Evolutionary conservation across 1,284 basidiomycete genomes (phyloP), one percentile per base, ranked within the genome.

Genomic region (Apiotrichum mycotoxinovorans): DNA sequence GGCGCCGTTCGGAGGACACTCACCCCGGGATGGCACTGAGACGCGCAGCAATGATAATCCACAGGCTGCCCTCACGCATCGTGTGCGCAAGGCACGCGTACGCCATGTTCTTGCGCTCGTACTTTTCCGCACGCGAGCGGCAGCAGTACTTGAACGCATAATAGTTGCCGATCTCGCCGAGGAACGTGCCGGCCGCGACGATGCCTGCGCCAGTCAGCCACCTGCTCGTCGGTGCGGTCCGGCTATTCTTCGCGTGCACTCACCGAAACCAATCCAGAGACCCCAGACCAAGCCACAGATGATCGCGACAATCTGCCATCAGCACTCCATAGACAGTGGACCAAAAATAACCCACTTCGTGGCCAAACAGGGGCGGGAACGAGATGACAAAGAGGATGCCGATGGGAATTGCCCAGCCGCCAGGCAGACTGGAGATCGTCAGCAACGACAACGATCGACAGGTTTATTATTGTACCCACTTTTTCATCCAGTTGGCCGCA

Each of bases 401-500:
- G 48, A 93, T 89, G 1, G 91, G 91, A 43, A 95, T 89, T 18
- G 87, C 73, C 86, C 86, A 94, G 20, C 91, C 91, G 41, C 70
- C 79, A 12, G 76, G 71, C 20, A 81, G 61, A 34, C 79, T 78
- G 40, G 15, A n/a, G 54, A 20, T 30, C 18, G 33, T 51, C 18
- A 41, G 47, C 15, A 25, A 12, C n/a, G n/a, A n/a, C n/a, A n/a
- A 17, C 23, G n/a, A n/a, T 30, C 17, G 27, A 4, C 20, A 25
- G 37, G 30, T 5, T 30, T 12, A 30, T 7, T 18, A 10, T 30
- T 18, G n/a, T 9, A 74, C 83, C 57, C 61, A 87, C 84, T 74
- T 68, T 61, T 85, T 82, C 69, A 89, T 78, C 81, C 84, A 85
- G 27, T 80, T 78, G 2, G 85, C 84, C 4, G 82, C 81, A 1